A percentile compares a stretch with the other conserved stretches of the same genome.
These are phyloP conservation scores for Aspergillus ruber DNA, from an alignment of 2,329 filamentous ascomycete species.

Conservation along the genomic window DNA sequence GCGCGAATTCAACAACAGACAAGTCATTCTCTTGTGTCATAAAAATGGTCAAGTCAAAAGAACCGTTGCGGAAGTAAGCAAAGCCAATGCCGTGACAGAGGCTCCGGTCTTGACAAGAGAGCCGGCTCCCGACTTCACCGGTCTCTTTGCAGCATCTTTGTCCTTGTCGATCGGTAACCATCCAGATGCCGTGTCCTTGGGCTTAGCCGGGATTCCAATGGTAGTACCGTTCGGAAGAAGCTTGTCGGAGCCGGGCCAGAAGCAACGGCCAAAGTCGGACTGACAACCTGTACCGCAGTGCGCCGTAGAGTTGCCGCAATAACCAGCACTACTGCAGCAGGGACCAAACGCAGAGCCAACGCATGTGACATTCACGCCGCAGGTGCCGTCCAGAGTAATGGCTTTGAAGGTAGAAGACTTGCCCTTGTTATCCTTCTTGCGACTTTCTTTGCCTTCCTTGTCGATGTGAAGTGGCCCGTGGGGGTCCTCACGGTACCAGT, in stretches of 20 bases:
- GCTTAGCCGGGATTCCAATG: constrained; percentile 16
- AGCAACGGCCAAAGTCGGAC: constrained; percentile 23
- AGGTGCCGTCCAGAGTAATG: constrained; percentile 29
- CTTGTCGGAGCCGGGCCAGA: constrained; percentile 1
- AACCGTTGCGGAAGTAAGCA: constrained; percentile 4
- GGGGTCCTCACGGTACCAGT: constrained; percentile 39
- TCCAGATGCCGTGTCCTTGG: neutral
- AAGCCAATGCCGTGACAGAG: constrained; percentile 3
- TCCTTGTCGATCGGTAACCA: neutral
- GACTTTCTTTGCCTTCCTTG: neutral
- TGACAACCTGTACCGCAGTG: constrained; percentile 29
- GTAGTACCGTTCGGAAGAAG: constrained; percentile 7
- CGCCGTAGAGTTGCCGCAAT: constrained; percentile 25
- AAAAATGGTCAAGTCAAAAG: constrained; percentile 2
- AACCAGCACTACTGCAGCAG: constrained; percentile 24
- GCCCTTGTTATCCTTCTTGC: neutral
- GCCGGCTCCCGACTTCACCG: constrained; percentile 8
- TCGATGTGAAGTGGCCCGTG: constrained; percentile 9
- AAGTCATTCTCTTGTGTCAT: neutral
- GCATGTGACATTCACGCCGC: constrained; percentile 28
- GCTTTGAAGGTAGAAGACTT: constrained; percentile 6
- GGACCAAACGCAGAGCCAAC: constrained; percentile 27
- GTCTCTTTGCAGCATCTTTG: neutral
- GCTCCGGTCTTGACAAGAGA: neutral
- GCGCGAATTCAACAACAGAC: neutral